Base-by-base conservation (phyloP, 805 yeast species). In the Cephaloascus fragrans region DNA sequence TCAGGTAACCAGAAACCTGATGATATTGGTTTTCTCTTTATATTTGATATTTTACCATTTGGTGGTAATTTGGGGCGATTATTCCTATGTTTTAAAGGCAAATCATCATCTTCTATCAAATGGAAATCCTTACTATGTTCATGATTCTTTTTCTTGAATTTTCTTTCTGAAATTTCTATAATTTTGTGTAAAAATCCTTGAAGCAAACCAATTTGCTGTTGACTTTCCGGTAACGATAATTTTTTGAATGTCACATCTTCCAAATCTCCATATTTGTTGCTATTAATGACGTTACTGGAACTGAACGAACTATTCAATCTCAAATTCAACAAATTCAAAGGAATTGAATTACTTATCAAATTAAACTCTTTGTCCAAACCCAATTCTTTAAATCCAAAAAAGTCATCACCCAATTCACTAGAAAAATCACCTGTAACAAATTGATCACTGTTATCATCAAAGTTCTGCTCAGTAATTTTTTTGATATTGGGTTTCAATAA, bases 381-480 rank as follows among this genome's bases (percentile, higher is more conserved):
- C 36, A 93, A 67, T 47, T 90, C 97, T 53, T 75, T 83, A 67
- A 93, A 94, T 0, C 99, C 99, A 63, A 94, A 94, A 71, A 89
- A 93, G 61, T 93, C 99, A 50, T 90, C 98, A 4, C 97, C 98
- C 31, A 93, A 64, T 44, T 89, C 96, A 49, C 76, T 82, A 1
- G 96, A 83, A 56, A 93, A 93, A 51, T 89, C 97, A 41, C 99
- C 99, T 23, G 93, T 83, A 47, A 90, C 61, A 55, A 89, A 93
- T 57, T 90, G 96, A 46, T 93, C 97, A 50, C 95, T 83, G 51
- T 87, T 85, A 53, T 94, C 98, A 31, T 67, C 77, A 57, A 93
- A 93, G 46, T 78, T 83, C 39, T 74, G 71, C 52, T 89, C 97
- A 38, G 73, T 79, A 46, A 81, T 62, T 43, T 82, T 87, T 49